A percentile compares a stretch with the other conserved stretches of the same genome.
phyloP scores from a whole-genome alignment of 306 rosid species.

The Pyrus betulifolia region DNA sequence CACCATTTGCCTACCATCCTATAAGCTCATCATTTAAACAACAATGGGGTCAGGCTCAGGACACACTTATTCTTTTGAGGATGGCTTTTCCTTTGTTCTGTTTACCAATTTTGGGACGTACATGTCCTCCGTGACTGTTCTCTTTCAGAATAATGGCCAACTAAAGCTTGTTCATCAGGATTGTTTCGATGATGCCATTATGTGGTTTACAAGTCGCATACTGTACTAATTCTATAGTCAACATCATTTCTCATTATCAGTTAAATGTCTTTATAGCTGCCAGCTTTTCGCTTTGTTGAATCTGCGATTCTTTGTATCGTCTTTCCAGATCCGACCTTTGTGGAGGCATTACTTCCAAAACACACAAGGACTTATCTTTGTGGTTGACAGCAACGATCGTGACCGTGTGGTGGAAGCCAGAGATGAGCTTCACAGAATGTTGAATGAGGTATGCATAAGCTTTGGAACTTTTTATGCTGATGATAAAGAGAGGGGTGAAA shows the following conservation, averaged over 20 bases:
- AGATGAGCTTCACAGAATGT: slow-evolving; percentile 85
- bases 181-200: not conserved
- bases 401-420: slow-evolving; percentile 84
- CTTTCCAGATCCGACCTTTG: slow-evolving; percentile 68
- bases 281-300: not conserved
- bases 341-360: slow-evolving; percentile 92
- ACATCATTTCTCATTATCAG: not conserved
- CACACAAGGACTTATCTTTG: slow-evolving; percentile 79
- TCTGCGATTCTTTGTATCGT: not conserved
- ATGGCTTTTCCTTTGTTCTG: not conserved
- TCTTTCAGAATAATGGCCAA: not conserved
- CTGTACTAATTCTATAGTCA: not conserved
- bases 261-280: not conserved
- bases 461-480: not conserved
- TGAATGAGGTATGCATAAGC: slow-evolving; percentile 50
- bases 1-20: too few relatives aligned
- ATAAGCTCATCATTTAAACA: too few relatives aligned
- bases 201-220: not conserved
- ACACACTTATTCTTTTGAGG: not conserved
- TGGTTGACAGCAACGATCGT: slow-evolving; percentile 79
- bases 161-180: not conserved
- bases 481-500: not conserved
- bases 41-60: too few relatives aligned
- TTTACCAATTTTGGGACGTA: not conserved
- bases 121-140: not conserved